These are phyloP conservation scores for Teratosphaeria pseudoeucalypti DNA, from an alignment of 2,329 filamentous ascomycete species.

Conservation along the genomic window DNA sequence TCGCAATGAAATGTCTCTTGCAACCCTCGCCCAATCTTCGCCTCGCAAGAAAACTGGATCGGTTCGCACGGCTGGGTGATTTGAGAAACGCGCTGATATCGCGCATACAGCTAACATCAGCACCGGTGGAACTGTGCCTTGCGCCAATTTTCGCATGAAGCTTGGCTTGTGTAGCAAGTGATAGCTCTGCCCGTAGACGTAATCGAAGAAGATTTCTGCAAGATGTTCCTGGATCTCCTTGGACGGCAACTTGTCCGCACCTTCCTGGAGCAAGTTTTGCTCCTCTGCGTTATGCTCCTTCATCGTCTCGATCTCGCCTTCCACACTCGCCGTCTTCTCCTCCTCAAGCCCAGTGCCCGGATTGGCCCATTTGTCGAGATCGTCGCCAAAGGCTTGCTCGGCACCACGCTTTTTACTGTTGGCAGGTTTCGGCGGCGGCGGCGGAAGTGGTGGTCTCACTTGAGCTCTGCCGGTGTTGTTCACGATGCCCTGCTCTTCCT, in stretches of 20 bases:
- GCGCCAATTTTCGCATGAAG: constrained; percentile 80
- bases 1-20: constrained; percentile 76
- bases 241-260: constrained; percentile 68
- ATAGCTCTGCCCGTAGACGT: constrained; percentile 90
- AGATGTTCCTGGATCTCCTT: constrained; percentile 88
- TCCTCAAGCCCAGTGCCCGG: constrained; percentile 41
- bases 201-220: constrained; percentile 90
- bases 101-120: constrained; percentile 89
- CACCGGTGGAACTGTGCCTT: constrained; percentile 75
- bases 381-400: constrained; percentile 76
- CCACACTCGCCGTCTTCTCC: constrained; percentile 26
- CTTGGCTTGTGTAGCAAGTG: constrained; percentile 92
- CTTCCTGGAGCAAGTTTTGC: constrained; percentile 67
- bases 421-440: constrained; percentile 44
- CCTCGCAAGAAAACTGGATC: constrained; percentile 76
- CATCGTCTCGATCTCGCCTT: constrained; percentile 3
- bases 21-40: constrained; percentile 79
- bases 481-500: constrained; percentile 63
- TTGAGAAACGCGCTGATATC: constrained; percentile 88
- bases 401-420: constrained; percentile 65
- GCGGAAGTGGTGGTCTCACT: constrained; percentile 67
- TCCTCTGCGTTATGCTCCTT: constrained; percentile 52
- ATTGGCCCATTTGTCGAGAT: constrained; percentile 70
- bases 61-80: constrained; percentile 67
- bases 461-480: constrained; percentile 64